Conservation (phyloP, 495 filamentous ascomycete species). For the Hypoxylon intermedium region DNA sequence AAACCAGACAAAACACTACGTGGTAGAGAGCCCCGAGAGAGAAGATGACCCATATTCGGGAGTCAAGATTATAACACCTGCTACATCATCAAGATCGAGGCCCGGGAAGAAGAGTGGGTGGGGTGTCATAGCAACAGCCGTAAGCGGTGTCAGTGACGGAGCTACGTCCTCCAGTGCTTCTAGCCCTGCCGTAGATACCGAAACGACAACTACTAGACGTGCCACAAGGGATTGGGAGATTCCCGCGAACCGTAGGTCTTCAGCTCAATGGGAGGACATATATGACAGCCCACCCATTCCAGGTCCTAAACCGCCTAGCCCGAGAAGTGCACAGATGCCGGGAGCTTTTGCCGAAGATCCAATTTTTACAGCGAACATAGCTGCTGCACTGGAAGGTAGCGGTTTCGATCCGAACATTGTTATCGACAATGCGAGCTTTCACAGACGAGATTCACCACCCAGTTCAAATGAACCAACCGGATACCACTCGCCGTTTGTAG, state of each 20-base stretch:
- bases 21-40: slow-evolving; percentile 61
- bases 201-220: slow-evolving; percentile 20
- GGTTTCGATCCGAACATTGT: slow-evolving; percentile 78
- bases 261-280: slow-evolving; percentile 26
- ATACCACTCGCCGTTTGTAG: slow-evolving; percentile 56
- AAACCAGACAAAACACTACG: slow-evolving; percentile 66
- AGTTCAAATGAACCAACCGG: slow-evolving; percentile 57
- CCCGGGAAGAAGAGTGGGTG: slow-evolving; percentile 46
- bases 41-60: slow-evolving; percentile 39
- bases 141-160: slow-evolving; percentile 43
- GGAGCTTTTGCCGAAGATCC: slow-evolving; percentile 65
- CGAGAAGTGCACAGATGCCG: slow-evolving; percentile 49
- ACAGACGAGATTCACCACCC: slow-evolving; percentile 68
- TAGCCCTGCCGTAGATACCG: slow-evolving; percentile 16
- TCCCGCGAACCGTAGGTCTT: slow-evolving; percentile 25
- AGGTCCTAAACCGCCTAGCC: slow-evolving; percentile 48
- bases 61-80: slow-evolving; percentile 35
- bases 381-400: slow-evolving; percentile 69
- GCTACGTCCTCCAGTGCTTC: slow-evolving; percentile 37
- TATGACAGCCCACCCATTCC: slow-evolving; percentile 45
- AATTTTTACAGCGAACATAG: slow-evolving; percentile 73
- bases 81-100: slow-evolving; percentile 37
- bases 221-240: slow-evolving; percentile 31
- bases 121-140: slow-evolving; percentile 51
- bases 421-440: slow-evolving; percentile 68